Evolutionary conservation across 495 filamentous ascomycete genomes (phyloP), one percentile per base, ranked within the genome.

Genomic region (Annulohypoxylon stygium): DNA sequence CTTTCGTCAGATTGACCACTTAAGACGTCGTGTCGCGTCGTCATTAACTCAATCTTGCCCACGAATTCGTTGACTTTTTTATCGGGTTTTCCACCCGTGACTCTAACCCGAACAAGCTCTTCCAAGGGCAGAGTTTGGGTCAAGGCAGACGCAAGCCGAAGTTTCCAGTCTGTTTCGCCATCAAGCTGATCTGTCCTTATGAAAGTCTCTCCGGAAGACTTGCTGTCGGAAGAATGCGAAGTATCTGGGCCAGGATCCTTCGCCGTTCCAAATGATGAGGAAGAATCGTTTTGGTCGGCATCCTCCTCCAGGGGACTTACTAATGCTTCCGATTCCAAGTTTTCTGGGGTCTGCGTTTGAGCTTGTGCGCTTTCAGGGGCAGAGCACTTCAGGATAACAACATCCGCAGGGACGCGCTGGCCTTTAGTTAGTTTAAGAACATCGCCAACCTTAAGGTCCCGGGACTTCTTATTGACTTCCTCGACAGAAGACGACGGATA

Each of bases 101-200:
- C 86, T 43, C 88, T 88, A 11, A 98, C 83, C 48, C 91, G 87
- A 4, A 89, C 86, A 70, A 97, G 89, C 64, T 94, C 91, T 18
- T 84, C 85, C 2, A 90, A 79, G 4, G 90, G 76, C 5, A 98
- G 83, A 41, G 81, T 83, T 74, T 99, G 97, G 0, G 94, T 94
- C 11, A 97, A 78, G 0, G 92, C 86, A 7, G 95, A 94, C 2
- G 95, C 93, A 3, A 98, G 79, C 4, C 97, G 90, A 39, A 99
- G 85, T 81, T 99, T 99, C 97, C 97, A 99, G 75, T 99, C 97
- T 7, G 97, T 99, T 81, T 99, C 97, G 65, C 97, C 97, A 74
- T 99, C 97, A 9, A 99, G 87, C 78, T 99, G 97, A 79, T 99
- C 97, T 2, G 97, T 99, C 47, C 95, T 88, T 70, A 99, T 98